Evolutionary conservation across 495 filamentous ascomycete genomes (phyloP), one percentile per base, ranked within the genome.

Genomic region (Penicillium desertorum): DNA sequence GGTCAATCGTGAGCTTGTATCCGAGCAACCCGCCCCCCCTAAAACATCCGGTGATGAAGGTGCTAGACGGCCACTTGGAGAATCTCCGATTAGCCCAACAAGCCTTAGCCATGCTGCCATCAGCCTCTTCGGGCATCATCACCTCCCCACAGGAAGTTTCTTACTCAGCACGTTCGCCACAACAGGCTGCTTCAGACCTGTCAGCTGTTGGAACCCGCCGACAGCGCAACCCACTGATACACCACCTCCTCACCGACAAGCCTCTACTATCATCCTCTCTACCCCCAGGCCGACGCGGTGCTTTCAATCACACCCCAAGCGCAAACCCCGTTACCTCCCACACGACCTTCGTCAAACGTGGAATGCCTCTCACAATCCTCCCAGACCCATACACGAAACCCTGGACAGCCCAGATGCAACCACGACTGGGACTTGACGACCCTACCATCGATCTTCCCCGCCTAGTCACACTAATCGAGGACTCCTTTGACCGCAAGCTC

Each of bases 241-340:
- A 98, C 71, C 98, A 95, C 62, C 86, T 98, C 8, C 82, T 99
- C 17, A 99, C 94, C 16, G 92, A 99, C 72, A 93, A 96, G 67
- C 94, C 94, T 2, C 77, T 90, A 20, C 86, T 91, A 57, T 97
- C 92, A 10, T 91, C 94, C 1, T 99, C 94, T 0, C 78, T 99
- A 1, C 94, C 94, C 0, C 72, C 83, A 4, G 81, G 83, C 46
- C 81, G 86, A 20, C 79, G 86, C 16, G 74, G 68, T 32, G 30
- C 52, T 47, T 66, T 64, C 11, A 62, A 63, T 2, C 22, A 22
- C 22, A 22, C 22, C 22, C 22, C 2, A 22, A 22, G 22, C 22
- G 1, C 2, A 22, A 22, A 22, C 71, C 34, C 64, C 11, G 45
- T 63, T 25, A 57, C 66, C 23, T 51, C 83, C 75, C 56, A 88